Base-by-base conservation (phyloP, 805 yeast species). In the Blastobotrys mokoenaii region DNA sequence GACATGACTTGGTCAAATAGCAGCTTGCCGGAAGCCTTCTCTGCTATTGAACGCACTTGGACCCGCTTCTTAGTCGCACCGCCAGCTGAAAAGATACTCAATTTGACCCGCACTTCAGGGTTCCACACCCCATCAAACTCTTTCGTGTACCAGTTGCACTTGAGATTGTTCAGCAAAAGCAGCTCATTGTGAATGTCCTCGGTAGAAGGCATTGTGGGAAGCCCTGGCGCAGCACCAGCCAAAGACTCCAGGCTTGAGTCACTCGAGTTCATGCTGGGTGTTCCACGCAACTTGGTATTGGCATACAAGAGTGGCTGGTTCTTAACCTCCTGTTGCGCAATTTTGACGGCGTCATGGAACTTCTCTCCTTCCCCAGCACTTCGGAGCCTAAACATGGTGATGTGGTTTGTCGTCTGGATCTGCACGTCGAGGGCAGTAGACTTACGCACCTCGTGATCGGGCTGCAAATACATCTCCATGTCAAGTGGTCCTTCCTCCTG, bases 351-450 rank as follows among this genome's bases (percentile, higher is more conserved):
- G 10, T 38, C 48, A 33, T 42, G 47, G 46, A 54, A 54, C 33
- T 46, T 38, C 30, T 48, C 51, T 6, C 55, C 53, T 15, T 39
- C 46, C 4, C 42, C 45, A 11, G 38, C 38, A 22, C 41, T 45
- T 29, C 31, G 27, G 32, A 52, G 39, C 27, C 56, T 40, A 47
- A 52, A 54, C 57, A 54, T 54, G 20, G 52, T 51, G 33, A 46
- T 49, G 16, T 32, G 38, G 15, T 37, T 34, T 15, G 49, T 37
- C 27, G 45, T 49, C 14, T 40, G 37, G 38, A 53, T 45, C 37
- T 53, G 53, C 18, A 53, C 47, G 42, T 53, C 55, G 27, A 48
- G 49, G 5, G 43, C 41, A 14, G 57, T 53, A 12, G 53, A 47
- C 43, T 53, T 53, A 15, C 53, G 48, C 9, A 50, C 44, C 16